Evolutionary conservation across 495 filamentous ascomycete genomes (phyloP).

Genomic region (Parachaetomium inaequale): DNA sequence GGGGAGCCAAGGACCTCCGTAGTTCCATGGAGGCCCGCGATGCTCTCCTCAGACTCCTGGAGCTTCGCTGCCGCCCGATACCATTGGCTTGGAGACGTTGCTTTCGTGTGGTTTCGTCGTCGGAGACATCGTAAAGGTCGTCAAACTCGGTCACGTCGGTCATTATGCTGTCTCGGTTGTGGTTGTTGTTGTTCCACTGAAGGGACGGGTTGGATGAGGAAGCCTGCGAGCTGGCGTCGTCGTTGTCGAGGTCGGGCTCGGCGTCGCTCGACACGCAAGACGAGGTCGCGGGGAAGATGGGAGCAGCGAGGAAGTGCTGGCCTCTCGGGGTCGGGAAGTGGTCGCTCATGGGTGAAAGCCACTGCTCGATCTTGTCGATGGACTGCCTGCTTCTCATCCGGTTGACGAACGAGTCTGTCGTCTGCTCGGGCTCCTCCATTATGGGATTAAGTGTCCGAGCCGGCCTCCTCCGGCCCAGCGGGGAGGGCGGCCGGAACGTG

Average conservation of each 20-base stretch:
- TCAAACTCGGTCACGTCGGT: constrained; percentile 67
- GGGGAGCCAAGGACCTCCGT: constrained; percentile 55
- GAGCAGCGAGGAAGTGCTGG: constrained; percentile 54
- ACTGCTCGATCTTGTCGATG: constrained; percentile 49
- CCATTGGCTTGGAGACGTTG: constrained; percentile 34
- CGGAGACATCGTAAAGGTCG: constrained; percentile 81
- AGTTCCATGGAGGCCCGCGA: constrained; percentile 30
- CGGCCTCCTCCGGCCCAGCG: constrained; percentile 63
- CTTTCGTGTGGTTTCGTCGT: constrained; percentile 48
- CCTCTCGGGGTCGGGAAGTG: constrained; percentile 61
- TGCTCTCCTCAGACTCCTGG: constrained; percentile 28
- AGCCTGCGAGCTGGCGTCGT: constrained; percentile 48
- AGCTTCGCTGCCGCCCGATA: constrained; percentile 35
- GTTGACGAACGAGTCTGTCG: constrained; percentile 24
- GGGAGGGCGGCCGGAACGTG: constrained; percentile 59
- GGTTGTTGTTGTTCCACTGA: constrained; percentile 43
- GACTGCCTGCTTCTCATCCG: constrained; percentile 41
- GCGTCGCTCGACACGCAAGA: constrained; percentile 34
- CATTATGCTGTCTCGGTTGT: constrained; percentile 47
- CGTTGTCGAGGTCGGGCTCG: constrained; percentile 32
- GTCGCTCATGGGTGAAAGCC: constrained; percentile 56
- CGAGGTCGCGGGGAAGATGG: constrained; percentile 47
- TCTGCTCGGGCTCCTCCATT: constrained; percentile 62
- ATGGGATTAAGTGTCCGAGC: constrained; percentile 75
- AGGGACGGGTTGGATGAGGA: constrained; percentile 50